phyloP scores from a whole-genome alignment of 495 filamentous ascomycete species.

The Alectoria sarmentosa region DNA sequence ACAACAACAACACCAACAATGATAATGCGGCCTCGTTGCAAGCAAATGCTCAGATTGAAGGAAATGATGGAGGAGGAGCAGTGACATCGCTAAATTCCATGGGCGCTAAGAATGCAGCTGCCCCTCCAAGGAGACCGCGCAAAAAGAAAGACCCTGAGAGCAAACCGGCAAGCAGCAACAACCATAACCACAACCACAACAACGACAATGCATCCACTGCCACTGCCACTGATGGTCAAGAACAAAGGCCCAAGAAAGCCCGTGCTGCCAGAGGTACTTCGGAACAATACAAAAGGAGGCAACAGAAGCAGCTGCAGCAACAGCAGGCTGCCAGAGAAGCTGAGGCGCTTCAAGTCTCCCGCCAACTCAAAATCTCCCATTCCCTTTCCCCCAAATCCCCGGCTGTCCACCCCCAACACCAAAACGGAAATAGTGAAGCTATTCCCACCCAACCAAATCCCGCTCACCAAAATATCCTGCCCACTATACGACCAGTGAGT shows the following conservation, averaged over 20 bases:
- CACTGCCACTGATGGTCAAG: constrained; percentile 19
- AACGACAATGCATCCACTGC: constrained; percentile 15
- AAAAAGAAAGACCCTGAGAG: constrained; percentile 26
- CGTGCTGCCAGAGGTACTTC: constrained; percentile 22
- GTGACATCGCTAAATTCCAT: constrained; percentile 18
- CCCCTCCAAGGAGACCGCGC: constrained; percentile 23
- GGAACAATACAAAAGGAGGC: constrained; percentile 35
- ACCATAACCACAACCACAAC: constrained; percentile 12
- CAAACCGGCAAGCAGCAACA: constrained; percentile 12
- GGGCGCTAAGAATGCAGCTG: constrained; percentile 18
- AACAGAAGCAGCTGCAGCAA: constrained; percentile 35
- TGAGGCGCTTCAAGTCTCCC: constrained; percentile 17
- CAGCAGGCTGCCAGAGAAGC: constrained; percentile 26
- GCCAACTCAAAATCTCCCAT: constrained; percentile 23
- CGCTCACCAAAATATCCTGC: constrained; percentile 26
- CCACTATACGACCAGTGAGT: constrained; percentile 46
- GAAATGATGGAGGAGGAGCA: constrained; percentile 20
- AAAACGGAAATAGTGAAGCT: constrained; percentile 38
- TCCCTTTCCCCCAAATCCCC: constrained; percentile 13
- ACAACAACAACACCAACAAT: too few relatives aligned
- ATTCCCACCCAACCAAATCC: constrained; percentile 26
- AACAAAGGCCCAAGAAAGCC: constrained; percentile 27
- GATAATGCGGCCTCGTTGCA: constrained; percentile 14
- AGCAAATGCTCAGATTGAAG: constrained; percentile 13
- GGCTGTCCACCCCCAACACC: constrained; percentile 23